A percentile compares a stretch with the other conserved stretches of the same genome.
Conservation (phyloP, 2,329 filamentous ascomycete species). For the Tolypocladium tropicale region DNA sequence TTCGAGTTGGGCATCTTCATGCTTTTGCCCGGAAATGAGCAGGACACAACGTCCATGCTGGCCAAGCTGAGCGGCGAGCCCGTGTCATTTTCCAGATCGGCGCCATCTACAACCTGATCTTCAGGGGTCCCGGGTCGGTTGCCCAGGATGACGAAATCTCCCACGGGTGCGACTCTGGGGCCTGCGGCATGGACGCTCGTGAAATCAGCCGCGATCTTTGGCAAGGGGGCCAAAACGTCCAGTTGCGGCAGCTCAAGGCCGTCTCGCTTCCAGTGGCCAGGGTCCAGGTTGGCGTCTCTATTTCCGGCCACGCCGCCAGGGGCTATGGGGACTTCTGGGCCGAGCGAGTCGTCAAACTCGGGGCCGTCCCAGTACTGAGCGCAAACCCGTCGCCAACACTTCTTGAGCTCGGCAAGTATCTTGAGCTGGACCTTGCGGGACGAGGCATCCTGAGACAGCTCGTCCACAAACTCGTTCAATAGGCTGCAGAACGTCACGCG, state of each 20-base stretch:
- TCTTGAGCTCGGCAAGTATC: conserved; percentile 87
- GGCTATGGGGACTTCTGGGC: conserved; percentile 55
- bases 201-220: conserved; percentile 12
- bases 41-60: conserved; percentile 52
- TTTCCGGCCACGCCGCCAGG: conserved; percentile 65
- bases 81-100: conserved; percentile 10
- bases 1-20: conserved; percentile 28
- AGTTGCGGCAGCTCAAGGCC: conserved; percentile 34
- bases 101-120: conserved; percentile 14
- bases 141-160: conserved; percentile 33
- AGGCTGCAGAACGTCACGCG: conserved; percentile 70
- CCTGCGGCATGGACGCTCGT: conserved; percentile 31
- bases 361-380: conserved; percentile 77
- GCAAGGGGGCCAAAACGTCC: conserved; percentile 25
- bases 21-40: conserved; percentile 49
- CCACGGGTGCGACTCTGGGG: conserved; percentile 33
- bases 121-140: conserved; percentile 39
- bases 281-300: conserved; percentile 44
- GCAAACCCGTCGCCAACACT: conserved; percentile 91
- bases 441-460: conserved; percentile 35
- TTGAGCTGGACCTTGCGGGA: conserved; percentile 55
- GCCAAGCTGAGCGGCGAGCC: conserved; percentile 45
- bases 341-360: conserved; percentile 52
- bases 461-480: conserved; percentile 58
- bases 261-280: conserved; percentile 40